Evolutionary conservation across 371 early-diverging fungal genomes (phyloP).

Genomic region (Cokeromyces recurvatus): DNA sequence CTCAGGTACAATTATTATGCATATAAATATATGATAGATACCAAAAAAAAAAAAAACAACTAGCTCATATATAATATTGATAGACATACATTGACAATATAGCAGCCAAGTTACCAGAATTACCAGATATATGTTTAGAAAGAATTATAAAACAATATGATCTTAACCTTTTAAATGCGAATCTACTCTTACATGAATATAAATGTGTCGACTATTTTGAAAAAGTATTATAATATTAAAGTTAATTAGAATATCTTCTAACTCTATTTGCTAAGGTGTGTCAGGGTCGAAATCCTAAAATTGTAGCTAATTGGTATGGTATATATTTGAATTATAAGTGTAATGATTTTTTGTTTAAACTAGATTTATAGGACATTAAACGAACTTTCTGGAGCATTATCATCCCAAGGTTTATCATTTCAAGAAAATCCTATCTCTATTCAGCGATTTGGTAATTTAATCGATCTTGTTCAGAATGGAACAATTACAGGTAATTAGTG

Average conservation of each 20-base stretch:
- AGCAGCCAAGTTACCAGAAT: constrained; percentile 56
- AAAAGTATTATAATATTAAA: constrained; percentile 22
- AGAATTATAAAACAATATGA: constrained; percentile 64
- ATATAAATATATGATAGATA: too few relatives aligned
- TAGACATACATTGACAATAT: too few relatives aligned
- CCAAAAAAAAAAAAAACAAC: too few relatives aligned
- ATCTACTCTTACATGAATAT: constrained; percentile 67
- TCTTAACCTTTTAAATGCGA: constrained; percentile 51
- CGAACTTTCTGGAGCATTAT: constrained; percentile 75
- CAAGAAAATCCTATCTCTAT: constrained; percentile 53
- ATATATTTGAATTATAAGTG: constrained; percentile 5
- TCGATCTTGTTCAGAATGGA: constrained; percentile 59
- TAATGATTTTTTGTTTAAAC: neutral
- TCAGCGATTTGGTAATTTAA: constrained; percentile 56
- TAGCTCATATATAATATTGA: too few relatives aligned
- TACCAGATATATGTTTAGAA: constrained; percentile 60
- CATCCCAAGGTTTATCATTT: constrained; percentile 51
- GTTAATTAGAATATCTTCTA: neutral
- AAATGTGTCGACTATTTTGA: constrained; percentile 76
- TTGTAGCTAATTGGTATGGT: constrained; percentile 43
- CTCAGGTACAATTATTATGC: constrained; percentile 31
- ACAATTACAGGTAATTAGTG: constrained; percentile 56
- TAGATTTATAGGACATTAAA: constrained; percentile 62
- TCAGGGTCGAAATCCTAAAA: constrained; percentile 33
- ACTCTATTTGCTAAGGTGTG: constrained; percentile 21